Conservation (phyloP, 1,284 basidiomycete genomes). For the Fomitopsis palustris region DNA sequence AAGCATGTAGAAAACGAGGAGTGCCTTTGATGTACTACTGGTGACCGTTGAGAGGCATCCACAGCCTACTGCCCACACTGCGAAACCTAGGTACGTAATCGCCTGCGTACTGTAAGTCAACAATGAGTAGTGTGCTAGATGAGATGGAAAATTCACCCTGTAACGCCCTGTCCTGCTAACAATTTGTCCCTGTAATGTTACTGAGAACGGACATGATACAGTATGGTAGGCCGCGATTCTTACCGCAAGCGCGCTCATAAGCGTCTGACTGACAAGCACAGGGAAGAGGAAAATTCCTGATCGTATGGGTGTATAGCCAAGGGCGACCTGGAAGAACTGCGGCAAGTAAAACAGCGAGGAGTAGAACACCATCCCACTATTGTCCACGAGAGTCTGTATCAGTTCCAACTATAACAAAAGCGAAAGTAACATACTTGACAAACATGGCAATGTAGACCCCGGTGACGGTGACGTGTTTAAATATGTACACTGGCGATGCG, state of each 20-base stretch:
- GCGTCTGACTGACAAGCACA: constrained; percentile 59
- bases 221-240: constrained; percentile 12
- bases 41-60: constrained; percentile 66
- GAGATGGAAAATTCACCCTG: constrained; percentile 32
- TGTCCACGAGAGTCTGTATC: neutral
- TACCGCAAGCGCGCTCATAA: constrained; percentile 52
- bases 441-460: constrained; percentile 71
- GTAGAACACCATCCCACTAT: constrained; percentile 56
- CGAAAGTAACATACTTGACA: constrained; percentile 42
- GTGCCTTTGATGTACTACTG: constrained; percentile 42
- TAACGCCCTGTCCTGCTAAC: constrained; percentile 68
- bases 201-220: too few species aligned
- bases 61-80: constrained; percentile 63
- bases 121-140: neutral
- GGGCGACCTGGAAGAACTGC: constrained; percentile 72
- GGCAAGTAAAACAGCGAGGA: constrained; percentile 65
- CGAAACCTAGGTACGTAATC: constrained; percentile 67
- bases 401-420: too few species aligned
- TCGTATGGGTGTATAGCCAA: constrained; percentile 60
- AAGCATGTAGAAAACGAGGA: constrained; percentile 64
- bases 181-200: constrained; percentile 19
- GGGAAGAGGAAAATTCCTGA: constrained; percentile 64
- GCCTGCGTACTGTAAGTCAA: constrained; percentile 29
- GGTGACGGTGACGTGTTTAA: constrained; percentile 62
- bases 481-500: constrained; percentile 58